A percentile compares a stretch with the other conserved stretches of the same genome.
Conservation (phyloP, 2,329 filamentous ascomycete genomes). For the Exophiala viscosa region DNA sequence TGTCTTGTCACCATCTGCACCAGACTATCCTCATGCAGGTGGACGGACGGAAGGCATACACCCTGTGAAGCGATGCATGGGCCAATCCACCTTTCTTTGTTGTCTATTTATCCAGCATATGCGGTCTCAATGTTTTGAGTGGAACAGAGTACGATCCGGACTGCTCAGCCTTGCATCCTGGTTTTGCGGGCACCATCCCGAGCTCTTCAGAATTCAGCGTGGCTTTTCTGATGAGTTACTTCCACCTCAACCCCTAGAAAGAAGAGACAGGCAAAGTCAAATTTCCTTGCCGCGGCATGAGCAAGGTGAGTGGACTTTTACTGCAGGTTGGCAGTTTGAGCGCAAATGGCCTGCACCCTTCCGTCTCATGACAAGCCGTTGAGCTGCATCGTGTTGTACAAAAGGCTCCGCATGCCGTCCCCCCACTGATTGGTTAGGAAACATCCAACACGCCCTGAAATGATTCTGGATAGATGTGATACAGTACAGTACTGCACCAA, state of each 20-base stretch:
- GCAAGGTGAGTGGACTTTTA: constrained; percentile 6
- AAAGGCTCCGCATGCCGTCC: constrained; percentile 8
- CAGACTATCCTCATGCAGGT: too few relatives aligned
- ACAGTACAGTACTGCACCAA: constrained; percentile 20
- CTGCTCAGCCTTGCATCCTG: constrained; percentile 1
- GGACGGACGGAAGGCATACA: neutral
- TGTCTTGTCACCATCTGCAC: too few relatives aligned
- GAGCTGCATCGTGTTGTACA: constrained; percentile 17
- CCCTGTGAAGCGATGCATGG: neutral
- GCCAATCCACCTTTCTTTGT: neutral
- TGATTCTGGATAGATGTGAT: constrained; percentile 14
- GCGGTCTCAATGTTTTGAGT: neutral
- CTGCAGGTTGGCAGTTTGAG: constrained; percentile 25
- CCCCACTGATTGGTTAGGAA: constrained; percentile 15
- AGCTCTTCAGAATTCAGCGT: constrained; percentile 1
- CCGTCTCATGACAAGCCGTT: constrained; percentile 20
- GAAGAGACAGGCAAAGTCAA: constrained; percentile 12
- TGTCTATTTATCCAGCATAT: neutral
- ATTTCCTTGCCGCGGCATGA: constrained; percentile 9
- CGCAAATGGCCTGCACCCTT: constrained; percentile 14
- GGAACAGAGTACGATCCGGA: neutral
- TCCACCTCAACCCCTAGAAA: constrained; percentile 6
- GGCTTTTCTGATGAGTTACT: constrained; percentile 9
- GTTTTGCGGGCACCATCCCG: constrained; percentile 1
- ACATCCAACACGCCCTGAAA: constrained; percentile 10